A percentile compares a stretch with the other conserved stretches of the same genome.
phyloP scores from a whole-genome alignment of 805 yeast genomes.

The Candida anglica region DNA sequence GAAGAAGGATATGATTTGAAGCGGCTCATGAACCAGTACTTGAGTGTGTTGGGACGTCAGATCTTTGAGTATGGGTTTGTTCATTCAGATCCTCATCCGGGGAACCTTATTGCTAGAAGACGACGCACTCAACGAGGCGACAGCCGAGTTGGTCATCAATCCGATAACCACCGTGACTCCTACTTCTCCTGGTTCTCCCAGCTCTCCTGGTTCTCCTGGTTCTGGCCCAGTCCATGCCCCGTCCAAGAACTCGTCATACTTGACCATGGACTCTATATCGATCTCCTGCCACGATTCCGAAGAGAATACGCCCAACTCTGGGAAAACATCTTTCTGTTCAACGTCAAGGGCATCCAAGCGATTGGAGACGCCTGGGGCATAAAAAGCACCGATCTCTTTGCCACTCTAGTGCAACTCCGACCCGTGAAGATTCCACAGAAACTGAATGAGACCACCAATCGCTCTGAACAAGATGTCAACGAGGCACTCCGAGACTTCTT shows the following conservation, averaged over 20 bases:
- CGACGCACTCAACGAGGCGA: constrained; percentile 18
- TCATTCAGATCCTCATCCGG: constrained; percentile 81
- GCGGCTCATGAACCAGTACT: constrained; percentile 46
- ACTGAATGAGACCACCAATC: constrained; percentile 17
- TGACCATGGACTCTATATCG: constrained; percentile 73
- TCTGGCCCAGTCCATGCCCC: constrained; percentile 8
- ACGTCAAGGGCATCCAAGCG: constrained; percentile 41
- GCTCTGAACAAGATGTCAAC: constrained; percentile 36
- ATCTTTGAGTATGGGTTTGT: constrained; percentile 65
- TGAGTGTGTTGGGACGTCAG: constrained; percentile 51
- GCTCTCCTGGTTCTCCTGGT: no score
- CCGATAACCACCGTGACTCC: neutral
- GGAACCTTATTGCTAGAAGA: constrained; percentile 59
- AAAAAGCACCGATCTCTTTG: constrained; percentile 58
- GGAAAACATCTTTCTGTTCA: constrained; percentile 55
- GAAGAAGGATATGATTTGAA: constrained; percentile 34
- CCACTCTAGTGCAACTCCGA: constrained; percentile 50
- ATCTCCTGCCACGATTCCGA: constrained; percentile 47
- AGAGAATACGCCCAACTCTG: constrained; percentile 58
- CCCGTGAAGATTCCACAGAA: constrained; percentile 31
- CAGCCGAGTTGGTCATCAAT: no score
- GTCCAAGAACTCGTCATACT: constrained; percentile 65
- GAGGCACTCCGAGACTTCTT: constrained; percentile 53
- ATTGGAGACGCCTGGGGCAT: constrained; percentile 67
- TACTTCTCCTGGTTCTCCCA: no score